Conservation (phyloP, 129 eudicot species). For the Lonicera japonica region DNA sequence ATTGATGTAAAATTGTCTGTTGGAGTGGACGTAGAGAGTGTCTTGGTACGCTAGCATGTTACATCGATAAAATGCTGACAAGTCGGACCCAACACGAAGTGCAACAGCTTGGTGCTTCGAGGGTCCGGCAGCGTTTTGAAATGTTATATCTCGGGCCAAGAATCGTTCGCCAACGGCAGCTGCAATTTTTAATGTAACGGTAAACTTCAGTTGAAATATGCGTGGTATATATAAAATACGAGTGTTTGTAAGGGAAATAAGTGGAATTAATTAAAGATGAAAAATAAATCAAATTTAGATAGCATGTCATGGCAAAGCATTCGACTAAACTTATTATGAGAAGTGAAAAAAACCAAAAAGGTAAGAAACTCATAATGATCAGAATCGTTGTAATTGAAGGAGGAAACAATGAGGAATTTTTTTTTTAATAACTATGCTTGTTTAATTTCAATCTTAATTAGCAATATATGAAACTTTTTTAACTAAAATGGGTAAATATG, state of each 20-base stretch:
- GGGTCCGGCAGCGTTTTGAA: conserved; percentile 31
- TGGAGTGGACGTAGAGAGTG: conserved; percentile 32
- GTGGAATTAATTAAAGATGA: background rate
- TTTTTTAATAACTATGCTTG: too few relatives aligned
- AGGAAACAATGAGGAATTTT: background rate
- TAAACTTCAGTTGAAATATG: too few relatives aligned
- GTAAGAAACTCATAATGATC: too few relatives aligned
- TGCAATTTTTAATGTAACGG: background rate
- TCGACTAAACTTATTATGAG: background rate
- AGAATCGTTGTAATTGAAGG: background rate
- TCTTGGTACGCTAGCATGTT: conserved; percentile 29
- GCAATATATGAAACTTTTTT: too few relatives aligned
- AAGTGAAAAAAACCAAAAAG: too few relatives aligned
- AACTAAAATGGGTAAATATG: too few relatives aligned
- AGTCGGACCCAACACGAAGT: conserved; percentile 25
- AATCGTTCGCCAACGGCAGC: conserved; percentile 1
- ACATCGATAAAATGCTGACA: conserved; percentile 28
- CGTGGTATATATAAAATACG: too few relatives aligned
- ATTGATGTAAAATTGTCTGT: conserved; percentile 27
- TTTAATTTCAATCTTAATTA: too few relatives aligned
- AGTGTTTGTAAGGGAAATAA: too few relatives aligned
- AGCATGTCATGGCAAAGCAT: background rate
- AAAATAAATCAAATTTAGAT: background rate
- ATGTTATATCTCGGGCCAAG: conserved; percentile 6
- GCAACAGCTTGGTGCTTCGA: conserved; percentile 38